Conservation (phyloP, 1,139 yeast genomes). For the Arxiozyma bovina region DNA sequence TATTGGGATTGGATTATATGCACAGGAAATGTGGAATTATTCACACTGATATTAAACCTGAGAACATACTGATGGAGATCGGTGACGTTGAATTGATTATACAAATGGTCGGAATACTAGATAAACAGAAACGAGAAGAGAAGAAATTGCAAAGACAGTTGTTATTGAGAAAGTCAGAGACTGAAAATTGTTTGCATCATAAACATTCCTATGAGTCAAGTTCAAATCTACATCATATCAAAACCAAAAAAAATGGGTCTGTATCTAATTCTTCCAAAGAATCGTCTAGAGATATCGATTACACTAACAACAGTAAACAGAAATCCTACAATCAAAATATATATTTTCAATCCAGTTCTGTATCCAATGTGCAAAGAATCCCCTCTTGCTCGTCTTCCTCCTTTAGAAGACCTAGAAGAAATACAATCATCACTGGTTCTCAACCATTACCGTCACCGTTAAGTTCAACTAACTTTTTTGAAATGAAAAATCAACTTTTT, state of each 20-base stretch:
- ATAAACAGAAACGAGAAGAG: constrained; percentile 39
- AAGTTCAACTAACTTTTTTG: constrained; percentile 37
- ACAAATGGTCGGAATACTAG: constrained; percentile 47
- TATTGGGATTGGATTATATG: constrained; percentile 59
- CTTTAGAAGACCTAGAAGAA: constrained; percentile 53
- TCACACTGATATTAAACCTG: constrained; percentile 76
- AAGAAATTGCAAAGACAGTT: constrained; percentile 34
- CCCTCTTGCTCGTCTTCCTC: constrained; percentile 3
- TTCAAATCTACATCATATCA: not conserved
- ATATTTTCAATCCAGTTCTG: not conserved
- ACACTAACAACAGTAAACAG: not conserved
- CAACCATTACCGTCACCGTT: constrained; percentile 80
- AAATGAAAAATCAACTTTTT: constrained; percentile 27
- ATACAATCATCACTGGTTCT: constrained; percentile 74
- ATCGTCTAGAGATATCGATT: not conserved
- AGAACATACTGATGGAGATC: constrained; percentile 63
- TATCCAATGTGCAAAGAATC: constrained; percentile 5
- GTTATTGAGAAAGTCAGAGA: constrained; percentile 7
- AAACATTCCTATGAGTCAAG: constrained; percentile 1
- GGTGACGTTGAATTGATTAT: constrained; percentile 66
- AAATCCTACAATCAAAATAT: not conserved
- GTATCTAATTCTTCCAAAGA: not conserved
- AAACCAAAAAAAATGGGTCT: not conserved
- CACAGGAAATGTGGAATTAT: constrained; percentile 70
- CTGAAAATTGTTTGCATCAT: constrained; percentile 1